phyloP scores from a whole-genome alignment of 768 basidiomycete genomes.

The Pholiota molesta region DNA sequence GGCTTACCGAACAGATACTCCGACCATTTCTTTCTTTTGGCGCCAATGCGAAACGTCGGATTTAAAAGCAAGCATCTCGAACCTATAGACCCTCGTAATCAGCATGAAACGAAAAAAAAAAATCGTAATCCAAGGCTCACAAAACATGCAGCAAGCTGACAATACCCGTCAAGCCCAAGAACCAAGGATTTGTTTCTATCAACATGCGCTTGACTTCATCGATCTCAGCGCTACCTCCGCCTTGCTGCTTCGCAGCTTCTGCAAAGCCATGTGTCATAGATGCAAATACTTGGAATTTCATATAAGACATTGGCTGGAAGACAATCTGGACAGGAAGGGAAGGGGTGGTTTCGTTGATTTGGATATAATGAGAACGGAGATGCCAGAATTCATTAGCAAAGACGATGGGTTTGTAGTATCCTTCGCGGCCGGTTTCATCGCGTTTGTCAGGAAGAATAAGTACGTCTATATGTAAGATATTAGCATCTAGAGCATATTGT shows the following conservation, averaged over 20 bases:
- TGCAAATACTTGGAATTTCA: constrained; percentile 88
- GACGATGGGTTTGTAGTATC: constrained; percentile 83
- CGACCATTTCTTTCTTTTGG: constrained; percentile 91
- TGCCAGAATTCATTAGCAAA: constrained; percentile 98
- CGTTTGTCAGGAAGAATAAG: constrained; percentile 60
- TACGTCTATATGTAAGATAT: constrained; percentile 49
- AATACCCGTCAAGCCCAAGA: constrained; percentile 79
- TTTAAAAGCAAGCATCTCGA: constrained; percentile 96
- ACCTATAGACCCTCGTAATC: constrained; percentile 45
- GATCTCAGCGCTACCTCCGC: constrained; percentile 68
- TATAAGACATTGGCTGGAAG: constrained; percentile 83
- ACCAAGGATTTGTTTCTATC: constrained; percentile 85
- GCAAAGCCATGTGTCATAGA: constrained; percentile 87
- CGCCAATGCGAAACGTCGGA: constrained; percentile 96
- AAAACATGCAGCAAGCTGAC: constrained; percentile 89
- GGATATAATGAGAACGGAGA: constrained; percentile 76
- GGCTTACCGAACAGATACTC: constrained; percentile 86
- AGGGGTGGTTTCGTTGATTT: constrained; percentile 85
- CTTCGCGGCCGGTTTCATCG: constrained; percentile 66
- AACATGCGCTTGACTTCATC: constrained; percentile 98
- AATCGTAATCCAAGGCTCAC: constrained; percentile 46
- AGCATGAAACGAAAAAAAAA: background rate
- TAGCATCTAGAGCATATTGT: constrained; percentile 3
- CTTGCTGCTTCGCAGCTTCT: constrained; percentile 80
- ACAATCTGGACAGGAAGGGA: constrained; percentile 78